Evolutionary conservation across 164 flowering plant species (phyloP), one percentile per base, ranked within the genome.

Genomic region (Malania oleifera): DNA sequence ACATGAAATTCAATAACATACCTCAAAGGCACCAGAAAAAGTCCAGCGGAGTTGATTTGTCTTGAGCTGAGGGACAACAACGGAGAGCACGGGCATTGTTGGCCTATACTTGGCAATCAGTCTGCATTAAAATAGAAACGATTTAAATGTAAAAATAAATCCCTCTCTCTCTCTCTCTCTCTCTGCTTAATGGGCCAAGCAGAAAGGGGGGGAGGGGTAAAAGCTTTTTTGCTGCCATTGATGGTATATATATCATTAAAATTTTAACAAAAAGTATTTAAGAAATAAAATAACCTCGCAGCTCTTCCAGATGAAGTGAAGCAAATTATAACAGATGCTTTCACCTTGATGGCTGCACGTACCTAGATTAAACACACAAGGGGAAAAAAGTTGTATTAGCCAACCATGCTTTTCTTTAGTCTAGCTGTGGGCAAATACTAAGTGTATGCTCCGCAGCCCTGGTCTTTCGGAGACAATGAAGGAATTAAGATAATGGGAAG

Each of bases 291-390:
- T 28, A 8, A 84, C 87, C 85, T 82, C 65, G 90, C 86, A 65
- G 87, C 83, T 69, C 83, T 69, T 57, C 86, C 89, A 1, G 82
- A 65, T 26, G 88, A 80, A 61, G 86, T 82, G 70, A 84, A 81
- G 64, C 89, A 84, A 19, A 84, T 73, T 38, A 84, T 84, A 22
- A 75, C 78, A 24, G 90, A 84, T 37, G 90, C 90, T 60, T 77
- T 84, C 54, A 84, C 89, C 70, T 76, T 82, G 48, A 81, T 77
- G 68, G 86, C 89, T 53, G 87, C 81, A 43, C 87, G 78, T 9
- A 80, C 84, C 87, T 80, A 34, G 0, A 40, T 48, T 0, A 43
- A 18, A 17, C 7, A 18, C 22, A 43, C 4, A 53, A 27, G 27
- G 8, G 11, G 28, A 19, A 3, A 27, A 17, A 41, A 24, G 8